Percentiles rank a stretch among this genome's conserved stretches.
Evolutionary conservation across 768 basidiomycete species (phyloP).

Genomic region (Agaricus subrufescens): DNA sequence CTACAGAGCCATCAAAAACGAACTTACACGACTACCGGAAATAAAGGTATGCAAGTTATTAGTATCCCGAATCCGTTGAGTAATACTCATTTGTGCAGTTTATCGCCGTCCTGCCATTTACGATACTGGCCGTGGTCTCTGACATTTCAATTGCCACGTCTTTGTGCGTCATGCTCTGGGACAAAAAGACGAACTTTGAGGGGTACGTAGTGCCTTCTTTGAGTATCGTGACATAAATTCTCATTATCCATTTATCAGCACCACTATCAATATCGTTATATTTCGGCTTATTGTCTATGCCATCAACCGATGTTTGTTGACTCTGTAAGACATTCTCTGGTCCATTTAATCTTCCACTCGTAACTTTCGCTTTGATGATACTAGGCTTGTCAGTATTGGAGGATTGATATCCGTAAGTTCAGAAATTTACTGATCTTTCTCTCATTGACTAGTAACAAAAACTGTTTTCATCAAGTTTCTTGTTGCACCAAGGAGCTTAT

Average conservation of each 20-base stretch:
- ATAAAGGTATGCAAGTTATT: slow-evolving; percentile 23
- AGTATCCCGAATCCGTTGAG: neutral
- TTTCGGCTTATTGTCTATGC: slow-evolving; percentile 42
- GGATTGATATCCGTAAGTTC: slow-evolving; percentile 33
- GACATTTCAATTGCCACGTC: slow-evolving; percentile 38
- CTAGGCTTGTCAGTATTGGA: slow-evolving; percentile 29
- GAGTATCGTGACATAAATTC: neutral
- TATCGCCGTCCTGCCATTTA: slow-evolving; percentile 38
- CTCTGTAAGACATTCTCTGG: slow-evolving; percentile 31
- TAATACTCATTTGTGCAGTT: slow-evolving; percentile 19
- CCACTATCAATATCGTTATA: slow-evolving; percentile 29
- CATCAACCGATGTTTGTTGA: slow-evolving; percentile 45
- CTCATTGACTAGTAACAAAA: neutral
- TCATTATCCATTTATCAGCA: slow-evolving; percentile 20
- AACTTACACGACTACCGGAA: slow-evolving; percentile 25
- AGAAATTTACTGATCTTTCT: neutral
- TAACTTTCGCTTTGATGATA: neutral
- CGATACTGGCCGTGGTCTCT: slow-evolving; percentile 38
- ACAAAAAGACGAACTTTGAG: slow-evolving; percentile 29
- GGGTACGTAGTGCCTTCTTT: slow-evolving; percentile 18
- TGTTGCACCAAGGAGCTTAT: slow-evolving; percentile 24
- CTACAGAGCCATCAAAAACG: slow-evolving; percentile 30
- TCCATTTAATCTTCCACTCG: neutral
- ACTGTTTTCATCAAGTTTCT: slow-evolving; percentile 18
- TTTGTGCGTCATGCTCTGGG: slow-evolving; percentile 36